Base-by-base conservation (phyloP, 495 filamentous ascomycete genomes). In the Penicillium coprophilum region DNA sequence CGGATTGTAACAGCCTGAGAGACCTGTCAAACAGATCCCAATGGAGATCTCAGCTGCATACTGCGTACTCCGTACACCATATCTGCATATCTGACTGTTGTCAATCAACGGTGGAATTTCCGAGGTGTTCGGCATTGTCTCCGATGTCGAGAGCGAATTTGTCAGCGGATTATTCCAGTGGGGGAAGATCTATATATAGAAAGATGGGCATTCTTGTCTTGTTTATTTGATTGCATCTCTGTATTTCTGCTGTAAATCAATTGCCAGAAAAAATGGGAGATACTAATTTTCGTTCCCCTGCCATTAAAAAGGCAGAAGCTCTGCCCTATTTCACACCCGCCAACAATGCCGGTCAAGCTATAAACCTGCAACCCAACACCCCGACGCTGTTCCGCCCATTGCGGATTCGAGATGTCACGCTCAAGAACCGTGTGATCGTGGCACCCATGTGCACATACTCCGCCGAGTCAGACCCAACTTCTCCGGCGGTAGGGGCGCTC, bases 361-460 rank as follows among this genome's bases (percentile, higher is more conserved):
- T 82, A 21, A 51, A 64, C 19, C 56, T 64, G 2, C 59, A 74
- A 40, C 70, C 72, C 46, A 66, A 68, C 5, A 72, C 81, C 4
- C 87, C 86, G 19, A 87, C 82, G 2, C 70, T 89, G 38, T 89
- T 88, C 71, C 78, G 78, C 19, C 87, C 86, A 0, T 61, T 90
- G 57, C 81, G 65, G 49, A 84, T 93, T 61, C 83, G 88, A 51
- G 79, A 79, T 65, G 58, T 88, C n/a, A 83, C 74, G 1, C 74
- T 92, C 24, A 86, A 87, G 60, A 92, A 95, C 69, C 84, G 90
- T 50, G 82, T 90, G 57, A 79, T 78, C 7, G 80, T 83, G 13
- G 62, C 70, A 9, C 75, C 75, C 10, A 74, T 77, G 69, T 91
- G 88, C 77, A 86, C 80, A 63, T 91, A 90, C 68, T 85, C 80